Evolutionary conservation across 2,329 filamentous ascomycete genomes (phyloP), one percentile per base, ranked within the genome.

Genomic region (Trichothecium sympodiale): DNA sequence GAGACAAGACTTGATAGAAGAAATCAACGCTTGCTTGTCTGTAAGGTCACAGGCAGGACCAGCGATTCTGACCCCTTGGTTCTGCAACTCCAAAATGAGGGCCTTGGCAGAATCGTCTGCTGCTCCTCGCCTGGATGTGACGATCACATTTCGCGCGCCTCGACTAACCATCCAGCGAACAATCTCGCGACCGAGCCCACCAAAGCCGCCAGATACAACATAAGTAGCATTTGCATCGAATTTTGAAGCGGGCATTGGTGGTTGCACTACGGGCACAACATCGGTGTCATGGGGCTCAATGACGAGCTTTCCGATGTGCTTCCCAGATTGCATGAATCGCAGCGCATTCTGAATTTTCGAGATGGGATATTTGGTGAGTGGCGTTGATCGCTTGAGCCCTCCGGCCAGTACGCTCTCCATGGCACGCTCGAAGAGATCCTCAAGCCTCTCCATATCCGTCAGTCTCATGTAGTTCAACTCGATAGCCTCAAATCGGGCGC

Each of bases 151-250:
- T 9, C 41, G 44, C 3, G 51, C 51, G 1, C 54, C 54, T 0
- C 35, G 35, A 4, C 27, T 27, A 12, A 33, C 34, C 31, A 46
- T 37, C 43, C 62, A 58, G 28, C 51, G 49, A 3, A 64, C 61
- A 17, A 72, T 59, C 38, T 53, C 56, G 23, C 57, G 55, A 3
- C 68, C 69, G 0, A 74, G 48, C 9, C 67, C 69, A 16, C 68
- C 66, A 0, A 69, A 54, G 4, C 67, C 65, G 9, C 70, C 70
- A 5, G 61, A 54, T 4, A 74, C 46, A 2, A 73, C 46, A 38
- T 73, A 74, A 0, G 62, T 59, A 2, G 50, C 57, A 10, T 55
- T 50, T 3, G 45, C 32, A 2, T 57, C 16, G 5, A 40, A 45
- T 45, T 2, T 50, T 36, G 17, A 25, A 25, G 20, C 20, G 10